These are phyloP conservation scores for Collybia nuda DNA, from an alignment of 768 basidiomycete species.

Conservation along the genomic window DNA sequence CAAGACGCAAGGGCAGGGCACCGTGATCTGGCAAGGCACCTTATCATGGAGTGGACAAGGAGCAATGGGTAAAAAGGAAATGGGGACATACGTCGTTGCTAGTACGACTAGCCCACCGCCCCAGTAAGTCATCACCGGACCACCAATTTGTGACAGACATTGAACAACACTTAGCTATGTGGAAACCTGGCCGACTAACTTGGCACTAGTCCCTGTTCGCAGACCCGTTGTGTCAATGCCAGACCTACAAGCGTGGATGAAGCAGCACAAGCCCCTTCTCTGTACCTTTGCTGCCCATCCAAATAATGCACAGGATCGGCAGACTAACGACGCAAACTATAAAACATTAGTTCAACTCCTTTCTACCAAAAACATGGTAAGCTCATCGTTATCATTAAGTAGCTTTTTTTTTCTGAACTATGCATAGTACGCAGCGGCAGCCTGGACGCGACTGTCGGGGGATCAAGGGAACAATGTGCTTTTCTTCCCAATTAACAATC, in stretches of 20 bases:
- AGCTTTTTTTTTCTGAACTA: too few species aligned
- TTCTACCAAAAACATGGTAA: conserved; percentile 41
- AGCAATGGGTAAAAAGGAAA: conserved; percentile 37
- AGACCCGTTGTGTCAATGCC: conserved; percentile 26
- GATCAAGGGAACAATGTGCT: conserved; percentile 45
- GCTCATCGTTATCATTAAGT: conserved; percentile 16
- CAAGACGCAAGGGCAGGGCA: too few species aligned
- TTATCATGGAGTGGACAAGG: conserved; percentile 44
- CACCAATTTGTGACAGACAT: neutral
- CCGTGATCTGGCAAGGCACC: conserved; percentile 43
- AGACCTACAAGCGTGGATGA: conserved; percentile 51
- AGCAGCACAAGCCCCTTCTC: conserved; percentile 34
- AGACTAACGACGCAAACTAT: conserved; percentile 44
- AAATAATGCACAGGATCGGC: conserved; percentile 27
- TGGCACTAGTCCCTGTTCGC: conserved; percentile 41
- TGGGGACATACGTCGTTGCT: conserved; percentile 39
- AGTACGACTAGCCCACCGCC: conserved; percentile 18
- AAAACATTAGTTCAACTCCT: conserved; percentile 41
- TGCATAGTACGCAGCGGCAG: conserved; percentile 46
- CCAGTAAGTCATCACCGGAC: conserved; percentile 9
- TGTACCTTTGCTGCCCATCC: conserved; percentile 38
- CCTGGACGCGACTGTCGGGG: conserved; percentile 48
- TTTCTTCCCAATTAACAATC: conserved; percentile 35
- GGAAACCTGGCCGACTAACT: conserved; percentile 50
- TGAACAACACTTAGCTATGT: conserved; percentile 35